These are phyloP conservation scores for Glomus cerebriforme DNA, from an alignment of 192 early-diverging fungal species.

Conservation along the genomic window DNA sequence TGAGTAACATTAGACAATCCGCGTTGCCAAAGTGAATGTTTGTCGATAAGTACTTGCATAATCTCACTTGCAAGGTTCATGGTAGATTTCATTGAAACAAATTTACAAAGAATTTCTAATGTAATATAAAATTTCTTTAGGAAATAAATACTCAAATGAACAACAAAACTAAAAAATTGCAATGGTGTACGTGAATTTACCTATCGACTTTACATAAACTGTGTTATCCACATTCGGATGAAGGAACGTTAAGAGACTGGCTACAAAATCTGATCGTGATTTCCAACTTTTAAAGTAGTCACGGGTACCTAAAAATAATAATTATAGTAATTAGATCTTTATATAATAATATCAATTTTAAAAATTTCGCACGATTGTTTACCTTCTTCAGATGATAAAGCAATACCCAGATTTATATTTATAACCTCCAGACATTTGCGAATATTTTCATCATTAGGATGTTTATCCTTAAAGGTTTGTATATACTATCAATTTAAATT, in stretches of 20 bases:
- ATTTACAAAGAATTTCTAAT: conserved; percentile 22
- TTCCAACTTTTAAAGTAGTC: conserved; percentile 23
- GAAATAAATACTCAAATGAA: no score
- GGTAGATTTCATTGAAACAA: conserved; percentile 14
- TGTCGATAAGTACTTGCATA: neutral
- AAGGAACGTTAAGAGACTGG: conserved; percentile 8
- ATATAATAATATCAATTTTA: neutral
- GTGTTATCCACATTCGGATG: conserved; percentile 25
- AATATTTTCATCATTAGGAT: conserved; percentile 13
- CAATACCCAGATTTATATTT: conserved; percentile 3
- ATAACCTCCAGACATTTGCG: conserved; percentile 25
- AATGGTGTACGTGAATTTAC: neutral
- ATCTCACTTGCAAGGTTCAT: neutral
- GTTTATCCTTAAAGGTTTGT: conserved; percentile 13
- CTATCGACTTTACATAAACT: conserved; percentile 3
- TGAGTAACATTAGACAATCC: neutral
- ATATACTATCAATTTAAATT: conserved; percentile 18
- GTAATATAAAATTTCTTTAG: neutral
- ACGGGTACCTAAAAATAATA: neutral
- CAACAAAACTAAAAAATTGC: neutral
- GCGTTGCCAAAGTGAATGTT: conserved; percentile 22
- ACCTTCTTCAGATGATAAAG: conserved; percentile 14
- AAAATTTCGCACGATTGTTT: neutral
- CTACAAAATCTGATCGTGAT: neutral
- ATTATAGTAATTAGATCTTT: neutral